These are phyloP conservation scores for Umbelopsis sp. DNA, from an alignment of 192 early-diverging fungal species.

Conservation along the genomic window DNA sequence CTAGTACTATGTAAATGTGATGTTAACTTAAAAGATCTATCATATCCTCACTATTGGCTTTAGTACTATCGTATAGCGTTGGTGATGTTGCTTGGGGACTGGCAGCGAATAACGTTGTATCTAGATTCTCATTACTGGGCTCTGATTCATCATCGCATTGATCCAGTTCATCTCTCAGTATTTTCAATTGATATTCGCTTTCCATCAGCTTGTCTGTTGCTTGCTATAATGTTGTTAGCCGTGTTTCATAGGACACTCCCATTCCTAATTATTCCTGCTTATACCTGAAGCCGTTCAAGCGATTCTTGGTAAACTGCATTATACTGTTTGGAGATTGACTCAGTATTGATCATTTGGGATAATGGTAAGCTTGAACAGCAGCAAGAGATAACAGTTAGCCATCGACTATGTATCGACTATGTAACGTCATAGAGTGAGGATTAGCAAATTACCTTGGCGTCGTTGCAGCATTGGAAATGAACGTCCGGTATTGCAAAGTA, in stretches of 20 bases:
- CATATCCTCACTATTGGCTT: not conserved
- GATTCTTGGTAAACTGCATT: not conserved
- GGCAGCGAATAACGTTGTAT: not conserved
- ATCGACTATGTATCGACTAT: no score
- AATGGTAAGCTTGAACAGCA: not conserved
- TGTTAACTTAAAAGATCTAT: slow-evolving; percentile 11
- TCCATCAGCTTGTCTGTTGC: slow-evolving; percentile 1
- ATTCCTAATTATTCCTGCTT: not conserved
- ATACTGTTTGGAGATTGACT: not conserved
- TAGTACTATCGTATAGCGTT: not conserved
- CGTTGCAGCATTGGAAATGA: not conserved
- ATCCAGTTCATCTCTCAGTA: not conserved
- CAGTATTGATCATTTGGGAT: not conserved
- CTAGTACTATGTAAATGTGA: not conserved
- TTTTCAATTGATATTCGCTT: not conserved
- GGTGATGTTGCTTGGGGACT: not conserved
- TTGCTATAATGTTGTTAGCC: not conserved
- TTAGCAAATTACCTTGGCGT: no score
- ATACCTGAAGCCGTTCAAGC: not conserved
- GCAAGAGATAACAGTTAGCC: not conserved
- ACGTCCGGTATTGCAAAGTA: not conserved
- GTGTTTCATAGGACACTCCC: no score
- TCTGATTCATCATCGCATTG: not conserved
- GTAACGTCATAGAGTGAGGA: no score
- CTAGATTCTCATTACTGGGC: not conserved